Base-by-base conservation (phyloP, 2,329 filamentous ascomycete genomes). In the Pseudomassariella vexata region DNA sequence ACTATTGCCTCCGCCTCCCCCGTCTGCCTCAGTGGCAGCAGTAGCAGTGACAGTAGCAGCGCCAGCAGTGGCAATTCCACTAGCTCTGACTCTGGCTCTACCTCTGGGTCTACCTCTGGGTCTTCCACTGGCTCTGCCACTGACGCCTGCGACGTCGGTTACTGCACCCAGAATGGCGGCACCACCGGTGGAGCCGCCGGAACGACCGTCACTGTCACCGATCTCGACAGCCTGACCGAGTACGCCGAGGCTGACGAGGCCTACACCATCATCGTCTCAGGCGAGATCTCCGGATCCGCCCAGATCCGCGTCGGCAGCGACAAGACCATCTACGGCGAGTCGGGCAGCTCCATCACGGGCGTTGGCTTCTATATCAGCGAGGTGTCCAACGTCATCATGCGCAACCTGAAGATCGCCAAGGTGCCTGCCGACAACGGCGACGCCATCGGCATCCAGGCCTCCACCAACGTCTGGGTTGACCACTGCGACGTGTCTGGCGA, bases 401-500 rank as follows among this genome's bases (percentile, higher is more conserved):
- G 75, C 22, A 81, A 81, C 63, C 50, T 81, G 38, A 68, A 66
- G 38, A 74, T 79, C 45, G 56, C 66, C 39, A 70, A 75, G 48
- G 73, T 78, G 19, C 49, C 63, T 9, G 76, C 75, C 7, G 50
- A 55, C 16, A 66, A 70, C 39, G 76, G 76, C 14, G 77, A 81
- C 44, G 72, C 70, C 35, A 69, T 81, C 42, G 70, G 67, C 40
- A 71, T 80, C 37, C 68, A 79, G 52, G 52, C 49, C 10, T 66
- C 68, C 29, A 71, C 52, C 36, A 77, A 79, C 42, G 63, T 77
- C 47, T 84, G 79, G 79, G 60, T 83, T 30, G 79, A 84, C 59
- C 79, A 83, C 60, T 66, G 68, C 50, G 78, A 84, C 41, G 64
- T 84, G 15, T 76, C 69, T 5, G 75, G 73, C 17, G 69, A 82